Conservation (phyloP, 805 yeast genomes). For the Metschnikowia continentalis region DNA sequence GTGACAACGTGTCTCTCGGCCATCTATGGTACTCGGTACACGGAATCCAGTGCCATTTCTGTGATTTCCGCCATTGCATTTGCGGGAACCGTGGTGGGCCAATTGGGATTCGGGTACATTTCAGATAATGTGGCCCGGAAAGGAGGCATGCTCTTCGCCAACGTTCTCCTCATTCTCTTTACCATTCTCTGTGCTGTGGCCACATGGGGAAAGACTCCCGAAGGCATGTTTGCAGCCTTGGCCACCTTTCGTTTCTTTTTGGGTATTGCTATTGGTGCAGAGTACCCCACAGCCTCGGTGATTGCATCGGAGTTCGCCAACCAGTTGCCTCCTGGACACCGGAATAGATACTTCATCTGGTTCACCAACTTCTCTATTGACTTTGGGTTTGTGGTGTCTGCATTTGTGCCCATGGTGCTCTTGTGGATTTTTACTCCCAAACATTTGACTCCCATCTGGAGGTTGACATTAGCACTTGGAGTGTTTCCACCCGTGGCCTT, state of each 20-base stretch:
- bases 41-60: slow-evolving; percentile 62
- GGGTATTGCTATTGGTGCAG: slow-evolving; percentile 93
- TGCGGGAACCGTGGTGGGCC: slow-evolving; percentile 89
- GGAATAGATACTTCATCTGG: slow-evolving; percentile 87
- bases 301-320: slow-evolving; percentile 91
- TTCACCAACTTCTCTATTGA: slow-evolving; percentile 89
- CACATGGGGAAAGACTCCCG: slow-evolving; percentile 71
- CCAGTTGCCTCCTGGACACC: slow-evolving; percentile 68
- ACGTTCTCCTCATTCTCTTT: slow-evolving; percentile 68
- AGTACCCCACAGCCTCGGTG: slow-evolving; percentile 90
- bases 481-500: slow-evolving; percentile 81
- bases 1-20: slow-evolving; percentile 65
- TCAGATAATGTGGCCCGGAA: slow-evolving; percentile 81
- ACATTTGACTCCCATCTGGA: slow-evolving; percentile 83
- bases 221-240: slow-evolving; percentile 78
- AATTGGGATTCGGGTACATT: slow-evolving; percentile 71
- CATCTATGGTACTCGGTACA: slow-evolving; percentile 62
- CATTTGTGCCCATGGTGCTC: slow-evolving; percentile 83
- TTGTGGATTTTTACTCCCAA: slow-evolving; percentile 74
- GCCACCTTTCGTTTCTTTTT: slow-evolving; percentile 82
- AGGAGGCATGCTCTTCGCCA: slow-evolving; percentile 76
- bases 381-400: slow-evolving; percentile 73
- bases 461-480: slow-evolving; percentile 85
- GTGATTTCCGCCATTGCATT: slow-evolving; percentile 86
- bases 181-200: slow-evolving; percentile 64